Base-by-base conservation (phyloP, 192 early-diverging fungal species). In the Chytriomyces sp. region DNA sequence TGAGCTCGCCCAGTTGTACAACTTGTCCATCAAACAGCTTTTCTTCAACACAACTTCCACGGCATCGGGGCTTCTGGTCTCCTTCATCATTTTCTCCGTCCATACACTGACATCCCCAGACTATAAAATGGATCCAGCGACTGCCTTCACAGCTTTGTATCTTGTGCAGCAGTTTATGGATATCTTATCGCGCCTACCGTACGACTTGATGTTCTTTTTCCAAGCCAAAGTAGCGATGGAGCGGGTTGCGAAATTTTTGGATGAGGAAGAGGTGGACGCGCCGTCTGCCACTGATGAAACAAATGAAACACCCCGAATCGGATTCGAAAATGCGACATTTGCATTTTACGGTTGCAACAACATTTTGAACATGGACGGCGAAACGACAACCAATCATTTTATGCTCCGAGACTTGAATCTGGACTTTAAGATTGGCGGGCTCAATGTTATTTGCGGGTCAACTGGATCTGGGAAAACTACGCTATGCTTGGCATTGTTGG, bases 381-480 rank as follows among this genome's bases (percentile, higher is more conserved):
- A 18, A 24, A 72, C 10, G 59, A 50, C 11, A 11, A 10, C 13
- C 62, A n/a, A 61, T 1, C 50, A 18, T 48, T 67, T 67, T 35
- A 28, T 28, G 16, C 45, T 79, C 11, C n/a, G 7, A 16, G 64
- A 79, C 64, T 16, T 79, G 7, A 45, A 10, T 45, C 16, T 74
- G 8, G 23, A 65, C 18, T 61, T 79, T 45, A 35, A 47, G n/a
- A 18, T 53, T 18, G 45, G 49, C 50, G 50, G 49, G 6, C 72
- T 79, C n/a, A 80, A 61, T 13, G 86, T 96, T 13, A 79, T 97
- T 45, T 89, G 89, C 44, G 97, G 97, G 6, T 86, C 93, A 0
- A 97, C 96, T 13, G 97, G 95, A 0, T 86, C 89, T n/a, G 97
- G 97, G 61, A 99, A 99, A 81, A 73, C 83, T 3, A 91, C 91